Percentiles rank a stretch among this genome's conserved stretches.
Evolutionary conservation across 2,329 filamentous ascomycete genomes (phyloP).

Genomic region (Magnaporthales sp.): DNA sequence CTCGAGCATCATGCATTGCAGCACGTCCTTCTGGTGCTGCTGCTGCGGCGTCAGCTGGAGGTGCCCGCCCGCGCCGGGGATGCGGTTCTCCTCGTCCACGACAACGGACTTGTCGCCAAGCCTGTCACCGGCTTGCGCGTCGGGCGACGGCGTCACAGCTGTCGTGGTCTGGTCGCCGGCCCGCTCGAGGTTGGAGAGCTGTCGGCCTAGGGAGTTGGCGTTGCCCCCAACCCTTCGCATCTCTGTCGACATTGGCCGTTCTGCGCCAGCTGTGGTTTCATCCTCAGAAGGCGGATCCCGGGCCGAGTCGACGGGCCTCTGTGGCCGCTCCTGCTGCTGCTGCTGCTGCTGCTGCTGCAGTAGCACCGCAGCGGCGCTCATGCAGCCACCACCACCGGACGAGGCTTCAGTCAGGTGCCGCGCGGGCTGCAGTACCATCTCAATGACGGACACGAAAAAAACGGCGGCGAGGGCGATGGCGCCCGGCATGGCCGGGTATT

Average conservation of each 20-base stretch:
- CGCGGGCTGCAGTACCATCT: conserved; percentile 45
- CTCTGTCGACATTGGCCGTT: not conserved
- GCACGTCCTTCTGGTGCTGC: conserved; percentile 51
- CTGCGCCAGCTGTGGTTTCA: not conserved
- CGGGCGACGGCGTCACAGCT: not conserved
- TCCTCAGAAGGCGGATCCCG: not conserved
- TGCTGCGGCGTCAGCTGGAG: conserved; percentile 38
- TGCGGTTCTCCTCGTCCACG: not conserved
- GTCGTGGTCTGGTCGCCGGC: not conserved
- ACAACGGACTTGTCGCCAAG: not conserved
- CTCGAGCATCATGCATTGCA: conserved; percentile 72
- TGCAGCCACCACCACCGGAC: not conserved
- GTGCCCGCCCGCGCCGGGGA: not conserved
- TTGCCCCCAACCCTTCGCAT: not conserved
- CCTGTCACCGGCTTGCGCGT: not conserved
- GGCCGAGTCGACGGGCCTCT: not conserved
- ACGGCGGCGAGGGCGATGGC: conserved; percentile 72
- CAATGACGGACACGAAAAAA: conserved; percentile 64
- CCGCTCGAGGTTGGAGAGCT: not conserved
- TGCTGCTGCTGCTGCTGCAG: conserved; percentile 6
- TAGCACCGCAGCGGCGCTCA: conserved; percentile 8
- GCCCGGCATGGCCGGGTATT: conserved; percentile 69
- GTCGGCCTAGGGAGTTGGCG: not conserved
- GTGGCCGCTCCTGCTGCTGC: not conserved
- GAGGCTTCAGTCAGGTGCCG: conserved; percentile 16